These are phyloP conservation scores for Marasmius oreades DNA, from an alignment of 1,284 basidiomycete genomes.

Conservation along the genomic window DNA sequence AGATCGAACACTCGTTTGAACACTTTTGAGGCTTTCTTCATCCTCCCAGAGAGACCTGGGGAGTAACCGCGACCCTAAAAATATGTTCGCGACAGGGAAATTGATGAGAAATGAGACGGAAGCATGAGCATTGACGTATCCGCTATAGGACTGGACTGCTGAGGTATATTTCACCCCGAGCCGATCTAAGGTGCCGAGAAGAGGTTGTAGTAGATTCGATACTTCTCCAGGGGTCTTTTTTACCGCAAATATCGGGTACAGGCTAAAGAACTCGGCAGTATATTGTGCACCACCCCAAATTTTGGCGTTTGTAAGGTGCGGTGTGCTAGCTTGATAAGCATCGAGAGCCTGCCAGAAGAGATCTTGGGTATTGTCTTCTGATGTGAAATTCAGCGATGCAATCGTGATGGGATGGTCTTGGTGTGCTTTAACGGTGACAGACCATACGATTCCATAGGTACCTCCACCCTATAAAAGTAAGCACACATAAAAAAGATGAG, in stretches of 20 bases:
- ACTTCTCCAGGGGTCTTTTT: slow-evolving; percentile 1
- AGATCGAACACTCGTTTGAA: slow-evolving; percentile 7
- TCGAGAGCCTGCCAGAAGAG: slow-evolving; percentile 15
- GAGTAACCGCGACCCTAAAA: slow-evolving; percentile 14
- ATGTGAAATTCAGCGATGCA: slow-evolving; percentile 11
- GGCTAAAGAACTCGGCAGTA: not conserved
- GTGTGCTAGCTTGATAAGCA: slow-evolving; percentile 11
- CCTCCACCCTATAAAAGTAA: slow-evolving; percentile 7
- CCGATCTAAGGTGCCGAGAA: slow-evolving; percentile 1
- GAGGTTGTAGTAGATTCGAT: not conserved
- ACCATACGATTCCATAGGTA: slow-evolving; percentile 3
- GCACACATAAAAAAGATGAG: not conserved
- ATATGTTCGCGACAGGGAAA: slow-evolving; percentile 3
- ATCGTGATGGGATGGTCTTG: slow-evolving; percentile 14
- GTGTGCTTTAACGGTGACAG: slow-evolving; percentile 2
- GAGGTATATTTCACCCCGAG: slow-evolving; percentile 6
- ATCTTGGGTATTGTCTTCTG: slow-evolving; percentile 9
- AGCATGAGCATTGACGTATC: not conserved
- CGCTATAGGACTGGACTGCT: not conserved
- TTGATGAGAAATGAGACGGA: not conserved
- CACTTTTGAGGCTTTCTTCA: slow-evolving; percentile 1
- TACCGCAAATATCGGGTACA: not conserved
- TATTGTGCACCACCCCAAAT: not conserved
- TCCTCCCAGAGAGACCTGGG: slow-evolving; percentile 13
- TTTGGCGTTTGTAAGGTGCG: not conserved